phyloP scores from a whole-genome alignment of 2,329 filamentous ascomycete species.

The Aspergillus sp. region DNA sequence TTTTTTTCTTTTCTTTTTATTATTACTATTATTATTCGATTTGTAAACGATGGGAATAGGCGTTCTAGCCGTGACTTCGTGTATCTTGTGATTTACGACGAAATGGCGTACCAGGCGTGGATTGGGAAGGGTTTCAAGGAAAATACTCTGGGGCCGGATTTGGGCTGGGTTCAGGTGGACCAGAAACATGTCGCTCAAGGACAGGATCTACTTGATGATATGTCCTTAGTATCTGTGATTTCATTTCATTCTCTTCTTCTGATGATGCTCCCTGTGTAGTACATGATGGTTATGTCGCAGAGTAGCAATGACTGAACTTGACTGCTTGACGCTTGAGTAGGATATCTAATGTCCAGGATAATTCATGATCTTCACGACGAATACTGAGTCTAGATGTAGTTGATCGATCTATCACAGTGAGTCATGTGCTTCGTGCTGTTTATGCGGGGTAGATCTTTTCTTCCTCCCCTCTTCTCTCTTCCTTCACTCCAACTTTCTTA shows the following conservation, averaged over 20 bases:
- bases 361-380: too few relatives aligned
- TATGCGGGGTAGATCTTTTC: too few relatives aligned
- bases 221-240: conserved; percentile 15
- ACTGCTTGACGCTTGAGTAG: too few relatives aligned
- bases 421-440: too few relatives aligned
- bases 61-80: conserved; percentile 14
- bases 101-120: conserved; percentile 18
- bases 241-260: conserved; percentile 14
- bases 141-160: conserved; percentile 9
- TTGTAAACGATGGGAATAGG: conserved; percentile 19
- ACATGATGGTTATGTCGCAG: too few relatives aligned
- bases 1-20: conserved; percentile 5
- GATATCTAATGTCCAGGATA: too few relatives aligned
- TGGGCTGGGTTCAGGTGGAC: too few relatives aligned
- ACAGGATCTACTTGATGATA: conserved; percentile 19
- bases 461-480: background rate
- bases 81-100: conserved; percentile 8
- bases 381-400: too few relatives aligned
- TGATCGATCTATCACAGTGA: too few relatives aligned
- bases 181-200: conserved; percentile 3
- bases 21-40: conserved; percentile 1
- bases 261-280: background rate
- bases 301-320: too few relatives aligned
- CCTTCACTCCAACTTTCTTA: conserved; percentile 10
- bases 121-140: conserved; percentile 14